Evolutionary conservation across 768 basidiomycete species (phyloP).

Genomic region (Cystofilobasidium macerans): DNA sequence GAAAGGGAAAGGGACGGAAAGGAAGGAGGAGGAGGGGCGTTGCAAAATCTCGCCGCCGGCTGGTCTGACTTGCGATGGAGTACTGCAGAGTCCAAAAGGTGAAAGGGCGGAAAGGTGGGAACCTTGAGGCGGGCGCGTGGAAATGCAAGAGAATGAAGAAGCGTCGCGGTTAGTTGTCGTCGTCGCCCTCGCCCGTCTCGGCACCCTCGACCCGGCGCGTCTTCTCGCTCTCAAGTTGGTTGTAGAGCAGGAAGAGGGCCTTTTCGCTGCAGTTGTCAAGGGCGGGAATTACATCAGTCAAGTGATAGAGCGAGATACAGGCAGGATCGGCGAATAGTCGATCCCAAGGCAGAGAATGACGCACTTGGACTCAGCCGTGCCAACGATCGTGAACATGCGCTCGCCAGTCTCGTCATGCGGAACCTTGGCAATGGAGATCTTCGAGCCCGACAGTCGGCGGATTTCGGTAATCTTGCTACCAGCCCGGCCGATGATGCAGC

Average conservation of each 20-base stretch:
- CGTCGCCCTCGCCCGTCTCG: conserved; percentile 17
- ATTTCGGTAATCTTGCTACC: conserved; percentile 99
- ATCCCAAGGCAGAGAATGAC: neutral
- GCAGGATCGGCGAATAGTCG: neutral
- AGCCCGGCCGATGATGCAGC: conserved; percentile 58
- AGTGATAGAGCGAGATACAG: neutral
- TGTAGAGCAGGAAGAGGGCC: conserved; percentile 86
- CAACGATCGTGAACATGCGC: conserved; percentile 96
- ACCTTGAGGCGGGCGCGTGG: too few relatives aligned
- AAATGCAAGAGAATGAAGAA: conserved; percentile 5
- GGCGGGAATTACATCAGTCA: neutral
- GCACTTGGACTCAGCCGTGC: conserved; percentile 50
- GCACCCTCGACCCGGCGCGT: conserved; percentile 28
- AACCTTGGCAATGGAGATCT: conserved; percentile 96
- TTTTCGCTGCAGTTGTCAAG: conserved; percentile 59
- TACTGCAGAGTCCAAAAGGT: too few relatives aligned
- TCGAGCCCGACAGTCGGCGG: conserved; percentile 89
- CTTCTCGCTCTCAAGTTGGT: conserved; percentile 72
- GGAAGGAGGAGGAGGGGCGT: too few relatives aligned
- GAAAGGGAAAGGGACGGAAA: too few relatives aligned
- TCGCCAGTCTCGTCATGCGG: conserved; percentile 99
- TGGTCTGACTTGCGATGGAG: too few relatives aligned
- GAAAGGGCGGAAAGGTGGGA: conserved; percentile 14
- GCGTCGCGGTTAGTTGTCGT: neutral
- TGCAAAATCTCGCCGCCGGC: too few relatives aligned